Evolutionary conservation across 495 filamentous ascomycete species (phyloP).

Genomic region (Tetracladium setigerum): DNA sequence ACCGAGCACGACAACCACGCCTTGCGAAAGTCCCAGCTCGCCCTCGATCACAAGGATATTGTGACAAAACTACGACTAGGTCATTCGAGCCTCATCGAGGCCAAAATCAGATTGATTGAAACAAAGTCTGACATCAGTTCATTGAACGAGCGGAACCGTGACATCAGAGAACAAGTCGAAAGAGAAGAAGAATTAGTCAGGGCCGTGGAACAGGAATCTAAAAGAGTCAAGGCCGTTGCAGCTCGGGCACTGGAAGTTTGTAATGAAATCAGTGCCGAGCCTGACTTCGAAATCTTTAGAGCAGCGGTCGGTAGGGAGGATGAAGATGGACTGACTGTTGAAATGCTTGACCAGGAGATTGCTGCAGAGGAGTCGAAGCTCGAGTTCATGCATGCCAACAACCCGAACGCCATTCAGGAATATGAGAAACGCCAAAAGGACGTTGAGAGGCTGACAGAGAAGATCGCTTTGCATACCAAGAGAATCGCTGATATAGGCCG

Average conservation of each 20-base stretch:
- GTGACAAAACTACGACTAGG: slow-evolving; percentile 50
- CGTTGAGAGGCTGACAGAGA: slow-evolving; percentile 34
- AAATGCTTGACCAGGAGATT: slow-evolving; percentile 67
- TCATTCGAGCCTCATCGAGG: slow-evolving; percentile 58
- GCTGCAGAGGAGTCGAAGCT: slow-evolving; percentile 65
- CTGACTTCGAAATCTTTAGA: background rate
- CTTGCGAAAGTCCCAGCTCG: slow-evolving; percentile 53
- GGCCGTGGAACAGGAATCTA: slow-evolving; percentile 21
- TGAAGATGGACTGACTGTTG: slow-evolving; percentile 41
- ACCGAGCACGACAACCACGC: slow-evolving; percentile 47
- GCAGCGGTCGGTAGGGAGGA: slow-evolving; percentile 18
- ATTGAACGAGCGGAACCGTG: slow-evolving; percentile 52
- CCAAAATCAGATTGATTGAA: slow-evolving; percentile 64
- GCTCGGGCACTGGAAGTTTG: slow-evolving; percentile 27
- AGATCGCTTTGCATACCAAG: slow-evolving; percentile 31
- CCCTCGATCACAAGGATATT: slow-evolving; percentile 50
- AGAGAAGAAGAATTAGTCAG: slow-evolving; percentile 28
- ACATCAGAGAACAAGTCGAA: slow-evolving; percentile 47
- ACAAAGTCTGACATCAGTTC: slow-evolving; percentile 67
- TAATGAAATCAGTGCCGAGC: slow-evolving; percentile 24
- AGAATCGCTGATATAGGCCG: slow-evolving; percentile 48
- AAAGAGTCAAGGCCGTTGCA: slow-evolving; percentile 22
- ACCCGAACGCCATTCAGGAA: slow-evolving; percentile 66
- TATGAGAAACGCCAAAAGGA: slow-evolving; percentile 61
- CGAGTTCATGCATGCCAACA: slow-evolving; percentile 71